A percentile compares a stretch with the other conserved stretches of the same genome.
phyloP scores from a whole-genome alignment of 345 rosid genomes.

The Punica granatum region DNA sequence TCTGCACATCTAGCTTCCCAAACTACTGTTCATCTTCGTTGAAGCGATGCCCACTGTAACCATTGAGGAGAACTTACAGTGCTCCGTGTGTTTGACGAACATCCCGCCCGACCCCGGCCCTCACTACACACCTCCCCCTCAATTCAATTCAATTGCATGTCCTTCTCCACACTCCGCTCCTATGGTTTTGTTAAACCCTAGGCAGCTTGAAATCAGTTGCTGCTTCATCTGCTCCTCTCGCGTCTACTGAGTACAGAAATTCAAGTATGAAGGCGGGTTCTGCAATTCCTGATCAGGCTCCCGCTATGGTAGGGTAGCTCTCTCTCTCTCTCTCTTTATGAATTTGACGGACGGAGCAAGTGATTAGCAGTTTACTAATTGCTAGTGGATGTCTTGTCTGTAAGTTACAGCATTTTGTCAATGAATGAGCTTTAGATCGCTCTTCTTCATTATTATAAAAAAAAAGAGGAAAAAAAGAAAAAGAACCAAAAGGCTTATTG shows the following conservation, averaged over 20 bases:
- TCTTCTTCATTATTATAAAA: no score
- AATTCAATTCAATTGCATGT: neutral
- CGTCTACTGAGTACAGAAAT: slow-evolving; percentile 4
- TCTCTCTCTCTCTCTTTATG: neutral
- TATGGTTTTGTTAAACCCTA: neutral
- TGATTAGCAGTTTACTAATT: neutral
- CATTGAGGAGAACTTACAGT: no score
- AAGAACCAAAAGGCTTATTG: no score
- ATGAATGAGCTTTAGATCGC: neutral
- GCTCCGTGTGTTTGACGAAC: no score
- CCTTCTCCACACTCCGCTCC: neutral
- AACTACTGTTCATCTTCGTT: no score
- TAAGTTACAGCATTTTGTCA: neutral
- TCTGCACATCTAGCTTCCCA: no score
- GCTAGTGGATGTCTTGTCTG: neutral
- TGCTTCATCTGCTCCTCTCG: neutral
- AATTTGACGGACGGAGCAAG: neutral
- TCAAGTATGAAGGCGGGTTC: slow-evolving; percentile 83
- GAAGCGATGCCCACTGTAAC: no score
- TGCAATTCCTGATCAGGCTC: slow-evolving; percentile 91
- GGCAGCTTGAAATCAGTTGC: neutral
- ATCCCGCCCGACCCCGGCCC: neutral
- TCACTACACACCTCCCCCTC: no score
- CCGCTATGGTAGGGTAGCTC: slow-evolving; percentile 46
- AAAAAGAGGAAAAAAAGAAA: no score